These are phyloP conservation scores for Mercurialis annua DNA, from an alignment of 345 rosid genomes.

Conservation along the genomic window DNA sequence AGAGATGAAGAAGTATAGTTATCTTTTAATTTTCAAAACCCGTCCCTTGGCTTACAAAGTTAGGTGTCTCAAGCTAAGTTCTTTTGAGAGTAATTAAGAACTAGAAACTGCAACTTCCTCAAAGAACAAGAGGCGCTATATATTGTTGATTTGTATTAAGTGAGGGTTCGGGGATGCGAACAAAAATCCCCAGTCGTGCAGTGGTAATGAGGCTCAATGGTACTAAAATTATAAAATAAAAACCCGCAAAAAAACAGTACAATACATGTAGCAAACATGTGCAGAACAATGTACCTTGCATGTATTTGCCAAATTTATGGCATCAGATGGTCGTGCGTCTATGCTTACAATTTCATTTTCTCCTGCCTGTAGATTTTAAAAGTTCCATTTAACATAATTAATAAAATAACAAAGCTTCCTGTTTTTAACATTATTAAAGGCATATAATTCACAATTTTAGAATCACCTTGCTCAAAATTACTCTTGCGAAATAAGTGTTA, in stretches of 20 bases:
- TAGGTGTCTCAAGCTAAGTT: background rate
- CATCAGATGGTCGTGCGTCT: conserved; percentile 90
- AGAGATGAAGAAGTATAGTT: background rate
- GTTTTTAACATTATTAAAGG: conserved; percentile 8
- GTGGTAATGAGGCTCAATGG: background rate
- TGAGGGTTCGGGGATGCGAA: background rate
- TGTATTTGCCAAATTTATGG: conserved; percentile 72
- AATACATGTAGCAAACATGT: background rate
- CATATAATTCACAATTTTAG: conserved; percentile 18
- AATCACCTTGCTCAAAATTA: conserved; percentile 69
- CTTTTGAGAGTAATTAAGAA: background rate
- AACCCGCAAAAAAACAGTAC: background rate
- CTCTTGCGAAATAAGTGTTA: conserved; percentile 65
- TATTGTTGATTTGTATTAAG: background rate
- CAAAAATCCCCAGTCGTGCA: background rate
- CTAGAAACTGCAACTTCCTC: background rate
- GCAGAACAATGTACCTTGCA: conserved; percentile 43
- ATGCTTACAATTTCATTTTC: conserved; percentile 48
- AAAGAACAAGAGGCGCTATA: background rate
- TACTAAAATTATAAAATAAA: background rate
- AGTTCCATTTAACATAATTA: conserved; percentile 15
- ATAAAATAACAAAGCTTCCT: background rate
- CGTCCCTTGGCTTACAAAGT: background rate
- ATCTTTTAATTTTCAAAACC: background rate
- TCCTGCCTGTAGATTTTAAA: conserved; percentile 57